These are phyloP conservation scores for Knufia fluminis DNA, from an alignment of 2,329 filamentous ascomycete species.

Conservation along the genomic window DNA sequence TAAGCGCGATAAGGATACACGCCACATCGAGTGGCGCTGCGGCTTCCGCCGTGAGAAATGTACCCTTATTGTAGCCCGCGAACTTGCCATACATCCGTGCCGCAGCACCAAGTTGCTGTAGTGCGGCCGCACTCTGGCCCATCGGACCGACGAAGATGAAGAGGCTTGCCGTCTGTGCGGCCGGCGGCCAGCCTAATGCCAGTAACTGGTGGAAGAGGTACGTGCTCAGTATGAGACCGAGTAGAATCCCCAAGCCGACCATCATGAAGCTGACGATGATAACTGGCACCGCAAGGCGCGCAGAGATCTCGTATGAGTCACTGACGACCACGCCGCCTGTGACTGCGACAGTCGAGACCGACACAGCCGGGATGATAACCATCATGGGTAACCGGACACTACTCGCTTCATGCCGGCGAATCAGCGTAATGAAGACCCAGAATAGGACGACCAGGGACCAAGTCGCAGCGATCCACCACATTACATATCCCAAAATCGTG, in stretches of 20 bases:
- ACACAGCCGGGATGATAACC: slow-evolving; percentile 23
- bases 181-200: slow-evolving; percentile 17
- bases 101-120: slow-evolving; percentile 31
- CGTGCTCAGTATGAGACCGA: slow-evolving; percentile 29
- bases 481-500: slow-evolving; percentile 28
- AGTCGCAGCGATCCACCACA: slow-evolving; percentile 35
- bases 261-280: slow-evolving; percentile 34
- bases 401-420: slow-evolving; percentile 30
- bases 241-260: slow-evolving; percentile 28
- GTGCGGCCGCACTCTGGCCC: slow-evolving; percentile 26
- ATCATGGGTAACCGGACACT: slow-evolving; percentile 30
- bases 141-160: slow-evolving; percentile 37
- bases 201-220: slow-evolving; percentile 19
- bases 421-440: slow-evolving; percentile 25
- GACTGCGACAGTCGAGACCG: slow-evolving; percentile 16
- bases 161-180: slow-evolving; percentile 25
- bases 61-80: slow-evolving; percentile 27
- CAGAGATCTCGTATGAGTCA: slow-evolving; percentile 12
- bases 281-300: slow-evolving; percentile 30
- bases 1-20: slow-evolving; percentile 31
- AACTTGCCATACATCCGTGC: slow-evolving; percentile 27
- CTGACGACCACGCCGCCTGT: slow-evolving; percentile 14
- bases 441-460: slow-evolving; percentile 24
- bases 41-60: slow-evolving; percentile 28
- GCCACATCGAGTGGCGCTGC: slow-evolving; percentile 26